Conservation (phyloP, 2,329 filamentous ascomycete species). For the Aspergillus eucalypticola region DNA sequence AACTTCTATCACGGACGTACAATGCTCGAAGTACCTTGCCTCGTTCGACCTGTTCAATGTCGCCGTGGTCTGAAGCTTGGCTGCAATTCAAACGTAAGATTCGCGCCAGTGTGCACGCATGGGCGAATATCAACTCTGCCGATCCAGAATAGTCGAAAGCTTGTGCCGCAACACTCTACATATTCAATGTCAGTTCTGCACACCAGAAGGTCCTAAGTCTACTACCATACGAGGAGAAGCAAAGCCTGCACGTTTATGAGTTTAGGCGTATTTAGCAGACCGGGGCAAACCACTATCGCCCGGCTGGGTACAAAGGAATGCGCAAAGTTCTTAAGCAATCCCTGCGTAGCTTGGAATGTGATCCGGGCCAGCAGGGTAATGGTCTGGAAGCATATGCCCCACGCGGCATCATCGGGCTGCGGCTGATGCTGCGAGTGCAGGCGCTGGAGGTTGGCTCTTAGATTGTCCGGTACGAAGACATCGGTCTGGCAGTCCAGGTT, state of each 20-base stretch:
- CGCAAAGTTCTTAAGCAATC: neutral
- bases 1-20: constrained; percentile 4
- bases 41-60: neutral
- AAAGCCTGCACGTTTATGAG: constrained; percentile 10
- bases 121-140: constrained; percentile 11
- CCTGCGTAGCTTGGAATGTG: neutral
- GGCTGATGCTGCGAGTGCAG: neutral
- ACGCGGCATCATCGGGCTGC: constrained; percentile 3
- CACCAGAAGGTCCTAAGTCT: no score
- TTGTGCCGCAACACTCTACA: constrained; percentile 10
- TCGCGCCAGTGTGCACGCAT: constrained; percentile 10
- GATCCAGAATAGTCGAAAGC: constrained; percentile 4
- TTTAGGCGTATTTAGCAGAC: neutral
- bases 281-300: neutral
- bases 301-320: constrained; percentile 7
- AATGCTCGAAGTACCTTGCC: constrained; percentile 6
- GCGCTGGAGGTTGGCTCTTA: constrained; percentile 1
- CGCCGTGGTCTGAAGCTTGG: neutral
- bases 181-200: no score
- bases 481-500: constrained; percentile 5
- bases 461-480: neutral
- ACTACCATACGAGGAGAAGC: constrained; percentile 7
- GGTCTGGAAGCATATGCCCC: constrained; percentile 10
- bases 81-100: neutral
- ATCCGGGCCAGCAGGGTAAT: constrained; percentile 4